phyloP scores from a whole-genome alignment of 495 filamentous ascomycete species.

The Aspergillus homomorphus region DNA sequence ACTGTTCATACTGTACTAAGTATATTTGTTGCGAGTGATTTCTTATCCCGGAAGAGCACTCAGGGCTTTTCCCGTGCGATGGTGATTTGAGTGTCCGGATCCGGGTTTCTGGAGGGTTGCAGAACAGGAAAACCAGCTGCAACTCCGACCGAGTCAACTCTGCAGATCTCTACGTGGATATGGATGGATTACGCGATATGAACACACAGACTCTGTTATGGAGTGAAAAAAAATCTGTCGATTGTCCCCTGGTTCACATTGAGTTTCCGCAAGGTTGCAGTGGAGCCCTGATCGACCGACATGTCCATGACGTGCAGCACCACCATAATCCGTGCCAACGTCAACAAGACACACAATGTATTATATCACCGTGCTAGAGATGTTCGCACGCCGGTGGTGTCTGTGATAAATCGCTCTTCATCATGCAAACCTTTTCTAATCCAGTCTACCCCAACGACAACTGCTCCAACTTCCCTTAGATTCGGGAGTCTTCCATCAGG shows the following conservation, averaged over 20 bases:
- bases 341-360: not conserved
- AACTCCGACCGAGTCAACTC: no score
- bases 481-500: not conserved
- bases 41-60: no score
- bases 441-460: not conserved
- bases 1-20: no score
- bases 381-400: not conserved
- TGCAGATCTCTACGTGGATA: no score
- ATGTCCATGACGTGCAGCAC: not conserved
- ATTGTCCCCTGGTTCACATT: not conserved
- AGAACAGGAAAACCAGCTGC: no score
- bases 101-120: no score
- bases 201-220: not conserved
- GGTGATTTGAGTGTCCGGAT: no score
- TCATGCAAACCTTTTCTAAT: not conserved
- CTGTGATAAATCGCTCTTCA: not conserved
- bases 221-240: not conserved
- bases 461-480: not conserved
- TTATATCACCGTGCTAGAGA: not conserved
- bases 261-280: not conserved
- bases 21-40: no score
- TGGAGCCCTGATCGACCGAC: not conserved
- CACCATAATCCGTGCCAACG: not conserved
- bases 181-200: not conserved
- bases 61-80: no score